Percentiles rank a stretch among this genome's conserved stretches.
Conservation (phyloP, 202 grass and related monocot genomes). For the Hordeum pubiflorum region DNA sequence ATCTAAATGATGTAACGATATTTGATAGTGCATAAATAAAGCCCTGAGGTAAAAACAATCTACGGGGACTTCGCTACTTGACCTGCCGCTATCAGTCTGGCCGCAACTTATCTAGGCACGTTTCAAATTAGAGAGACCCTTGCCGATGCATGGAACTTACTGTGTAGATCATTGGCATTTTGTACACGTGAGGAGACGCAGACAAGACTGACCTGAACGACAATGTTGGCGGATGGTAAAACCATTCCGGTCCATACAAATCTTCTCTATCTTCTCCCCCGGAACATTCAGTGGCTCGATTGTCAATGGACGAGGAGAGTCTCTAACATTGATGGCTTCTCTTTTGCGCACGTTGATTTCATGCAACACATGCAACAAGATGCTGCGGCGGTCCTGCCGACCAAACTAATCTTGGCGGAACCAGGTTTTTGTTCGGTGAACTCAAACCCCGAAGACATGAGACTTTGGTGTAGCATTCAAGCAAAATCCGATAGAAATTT, state of each 20-base stretch:
- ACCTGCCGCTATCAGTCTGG: neutral
- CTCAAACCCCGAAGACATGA: neutral
- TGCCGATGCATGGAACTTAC: neutral
- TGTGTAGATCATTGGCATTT: neutral
- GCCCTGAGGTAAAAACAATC: neutral
- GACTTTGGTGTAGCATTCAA: neutral
- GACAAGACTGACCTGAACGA: neutral
- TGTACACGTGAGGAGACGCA: neutral
- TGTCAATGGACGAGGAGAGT: neutral
- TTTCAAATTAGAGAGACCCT: neutral
- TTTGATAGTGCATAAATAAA: too few species aligned
- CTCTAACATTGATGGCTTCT: neutral
- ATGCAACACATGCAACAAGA: neutral
- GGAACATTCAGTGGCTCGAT: neutral
- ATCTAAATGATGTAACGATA: too few species aligned
- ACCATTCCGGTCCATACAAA: neutral
- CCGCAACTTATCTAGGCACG: neutral
- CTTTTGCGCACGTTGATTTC: constrained; percentile 26
- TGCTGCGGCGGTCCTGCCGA: neutral
- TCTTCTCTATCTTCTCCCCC: neutral
- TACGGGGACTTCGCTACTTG: neutral
- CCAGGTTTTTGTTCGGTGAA: neutral
- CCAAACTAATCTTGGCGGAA: neutral
- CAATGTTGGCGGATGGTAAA: neutral
- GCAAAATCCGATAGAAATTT: neutral